Evolutionary conservation across 768 basidiomycete species (phyloP).

Genomic region (Suillus lakei): DNA sequence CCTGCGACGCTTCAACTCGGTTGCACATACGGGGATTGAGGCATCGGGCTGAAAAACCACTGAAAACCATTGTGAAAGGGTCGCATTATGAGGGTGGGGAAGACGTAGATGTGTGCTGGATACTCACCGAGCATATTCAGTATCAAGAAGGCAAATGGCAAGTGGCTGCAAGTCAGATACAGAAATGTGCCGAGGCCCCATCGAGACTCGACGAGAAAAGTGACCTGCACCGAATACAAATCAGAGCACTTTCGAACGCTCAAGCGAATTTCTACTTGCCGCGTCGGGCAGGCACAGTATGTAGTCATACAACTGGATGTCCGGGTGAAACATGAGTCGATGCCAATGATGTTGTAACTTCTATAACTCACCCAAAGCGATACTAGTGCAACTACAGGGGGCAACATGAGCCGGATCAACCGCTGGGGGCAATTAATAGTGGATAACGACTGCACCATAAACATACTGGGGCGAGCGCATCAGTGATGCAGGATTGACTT

Average conservation of each 20-base stretch:
- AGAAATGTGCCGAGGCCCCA: neutral
- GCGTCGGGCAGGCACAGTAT: neutral
- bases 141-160: neutral
- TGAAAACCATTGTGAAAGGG: too few species aligned
- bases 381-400: neutral
- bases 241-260: neutral
- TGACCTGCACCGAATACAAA: slow-evolving; percentile 17
- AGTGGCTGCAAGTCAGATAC: neutral
- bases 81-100: too few species aligned
- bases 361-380: neutral
- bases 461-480: neutral
- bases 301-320: neutral
- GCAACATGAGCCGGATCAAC: neutral
- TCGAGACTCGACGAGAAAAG: slow-evolving; percentile 40
- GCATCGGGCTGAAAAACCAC: too few species aligned
- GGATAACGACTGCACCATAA: neutral
- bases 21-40: too few species aligned
- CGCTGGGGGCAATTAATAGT: neutral
- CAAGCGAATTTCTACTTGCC: neutral
- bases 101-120: neutral
- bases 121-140: neutral
- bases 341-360: neutral
- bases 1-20: neutral
- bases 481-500: neutral
- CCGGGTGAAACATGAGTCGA: neutral